These are phyloP conservation scores for Starmerella riodocensis DNA, from an alignment of 805 yeast genomes.

Conservation along the genomic window DNA sequence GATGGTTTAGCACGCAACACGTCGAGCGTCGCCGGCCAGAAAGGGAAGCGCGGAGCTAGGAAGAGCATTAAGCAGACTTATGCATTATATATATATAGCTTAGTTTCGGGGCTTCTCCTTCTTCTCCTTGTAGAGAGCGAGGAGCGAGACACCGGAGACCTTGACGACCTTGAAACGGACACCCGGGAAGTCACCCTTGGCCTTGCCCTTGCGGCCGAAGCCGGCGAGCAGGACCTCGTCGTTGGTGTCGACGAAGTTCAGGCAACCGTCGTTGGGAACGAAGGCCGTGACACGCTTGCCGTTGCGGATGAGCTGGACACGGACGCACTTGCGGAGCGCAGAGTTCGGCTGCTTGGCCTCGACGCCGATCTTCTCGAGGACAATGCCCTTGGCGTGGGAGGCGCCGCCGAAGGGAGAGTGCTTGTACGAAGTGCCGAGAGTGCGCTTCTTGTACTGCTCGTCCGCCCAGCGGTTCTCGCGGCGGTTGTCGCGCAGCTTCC, in stretches of 20 bases:
- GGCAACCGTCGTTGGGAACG: slow-evolving; percentile 99
- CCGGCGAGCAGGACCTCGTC: slow-evolving; percentile 99
- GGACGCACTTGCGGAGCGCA: slow-evolving; percentile 99
- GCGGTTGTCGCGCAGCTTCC: slow-evolving; percentile 99
- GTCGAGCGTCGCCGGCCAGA: no score
- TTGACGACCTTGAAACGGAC: slow-evolving; percentile 99
- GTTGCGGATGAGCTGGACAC: slow-evolving; percentile 99
- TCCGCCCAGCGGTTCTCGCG: slow-evolving; percentile 99
- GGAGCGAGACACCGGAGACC: slow-evolving; percentile 99
- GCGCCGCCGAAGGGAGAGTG: slow-evolving; percentile 99
- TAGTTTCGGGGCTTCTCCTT: slow-evolving; percentile 99
- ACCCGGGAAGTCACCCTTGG: slow-evolving; percentile 99
- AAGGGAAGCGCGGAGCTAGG: no score
- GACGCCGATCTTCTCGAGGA: slow-evolving; percentile 97
- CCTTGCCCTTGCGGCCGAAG: slow-evolving; percentile 99
- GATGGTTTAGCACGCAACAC: no score
- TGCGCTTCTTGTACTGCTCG: slow-evolving; percentile 93
- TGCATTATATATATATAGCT: slow-evolving; percentile 19
- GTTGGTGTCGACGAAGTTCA: slow-evolving; percentile 98
- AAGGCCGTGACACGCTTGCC: slow-evolving; percentile 99
- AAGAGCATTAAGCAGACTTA: neutral
- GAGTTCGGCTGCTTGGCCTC: slow-evolving; percentile 99
- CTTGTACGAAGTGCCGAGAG: slow-evolving; percentile 98
- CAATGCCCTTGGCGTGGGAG: slow-evolving; percentile 99
- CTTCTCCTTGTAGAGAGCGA: slow-evolving; percentile 99